Base-by-base conservation (phyloP, 768 basidiomycete species). In the Rhodotorula babjevae region DNA sequence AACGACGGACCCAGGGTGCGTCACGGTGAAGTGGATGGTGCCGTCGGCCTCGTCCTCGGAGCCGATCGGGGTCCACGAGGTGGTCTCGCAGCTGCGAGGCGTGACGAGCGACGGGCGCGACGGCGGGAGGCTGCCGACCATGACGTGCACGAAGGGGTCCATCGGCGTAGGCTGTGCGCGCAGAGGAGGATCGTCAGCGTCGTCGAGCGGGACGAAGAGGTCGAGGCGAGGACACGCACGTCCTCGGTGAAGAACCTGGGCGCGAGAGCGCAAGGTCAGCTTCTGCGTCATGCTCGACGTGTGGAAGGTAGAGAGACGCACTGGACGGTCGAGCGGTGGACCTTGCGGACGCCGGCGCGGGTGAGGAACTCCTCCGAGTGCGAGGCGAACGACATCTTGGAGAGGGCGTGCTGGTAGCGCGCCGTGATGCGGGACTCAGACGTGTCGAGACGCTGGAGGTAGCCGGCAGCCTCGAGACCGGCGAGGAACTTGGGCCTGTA, bases 321-420 rank as follows among this genome's bases (percentile, higher is more conserved):
- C 63, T 75, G 74, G 42, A 75, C 74, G 46, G 68, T 68, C 59
- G 67, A 68, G 42, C 69, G 63, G 66, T 75, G 74, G 23, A 74
- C 73, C 61, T 71, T 71, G 56, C 44, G 61, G 27, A 75, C 70
- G 42, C 74, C 74, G 27, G 64, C 59, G 6, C 68, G 74, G 6
- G 55, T 63, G 53, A 68, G 65, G 70, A 75, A 75, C 70, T 71
- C 74, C 53, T 71, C 67, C 0, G 60, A 63, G 70, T 71, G 74
- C 15, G 67, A 56, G 25, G 74, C 74, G 57, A 71, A 75, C 49
- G 62, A 29, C 57, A 71, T 67, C 64, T 75, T 74, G 46, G 66
- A 49, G 59, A 74, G 69, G 3, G 68, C 69, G 53, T 75, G 74
- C 64, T 75, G 74, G 74, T 63, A 75, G 31, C 74, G 67, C 23